Percentiles rank a stretch among this genome's conserved stretches.
Evolutionary conservation across 768 basidiomycete species (phyloP).

Genomic region (Termitomyces sp.): DNA sequence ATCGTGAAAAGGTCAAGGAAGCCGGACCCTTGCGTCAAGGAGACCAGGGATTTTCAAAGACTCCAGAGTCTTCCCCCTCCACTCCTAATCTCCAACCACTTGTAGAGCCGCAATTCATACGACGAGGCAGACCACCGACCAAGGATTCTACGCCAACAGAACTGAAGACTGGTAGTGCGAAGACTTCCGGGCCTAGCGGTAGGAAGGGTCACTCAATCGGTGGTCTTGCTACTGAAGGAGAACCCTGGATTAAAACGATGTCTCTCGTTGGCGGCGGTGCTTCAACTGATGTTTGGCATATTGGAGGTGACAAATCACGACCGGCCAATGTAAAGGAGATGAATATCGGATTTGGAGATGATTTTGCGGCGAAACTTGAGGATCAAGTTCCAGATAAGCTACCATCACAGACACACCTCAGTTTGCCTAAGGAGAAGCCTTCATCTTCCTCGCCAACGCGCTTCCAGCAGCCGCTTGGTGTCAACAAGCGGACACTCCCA

Average conservation of each 20-base stretch:
- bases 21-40: constrained; percentile 76
- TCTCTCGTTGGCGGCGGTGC: constrained; percentile 15
- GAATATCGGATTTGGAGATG: constrained; percentile 56
- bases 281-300: constrained; percentile 35
- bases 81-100: constrained; percentile 28
- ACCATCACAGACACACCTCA: constrained; percentile 11
- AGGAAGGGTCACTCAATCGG: constrained; percentile 27
- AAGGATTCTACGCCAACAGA: constrained; percentile 7
- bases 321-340: constrained; percentile 14
- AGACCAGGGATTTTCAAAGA: constrained; percentile 33
- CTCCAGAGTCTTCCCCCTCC: constrained; percentile 23
- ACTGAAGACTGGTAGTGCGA: background rate
- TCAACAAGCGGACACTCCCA: constrained; percentile 8
- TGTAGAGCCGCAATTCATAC: constrained; percentile 12
- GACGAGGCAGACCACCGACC: constrained; percentile 10
- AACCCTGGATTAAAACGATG: constrained; percentile 32
- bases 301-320: constrained; percentile 18
- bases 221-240: constrained; percentile 34
- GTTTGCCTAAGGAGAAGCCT: constrained; percentile 13
- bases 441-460: constrained; percentile 5
- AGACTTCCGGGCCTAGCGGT: constrained; percentile 5
- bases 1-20: constrained; percentile 72
- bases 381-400: constrained; percentile 30
- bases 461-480: constrained; percentile 2
- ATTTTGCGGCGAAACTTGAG: constrained; percentile 56